These are phyloP conservation scores for Petrea volubilis DNA, from an alignment of 257 asterid species.

Conservation along the genomic window DNA sequence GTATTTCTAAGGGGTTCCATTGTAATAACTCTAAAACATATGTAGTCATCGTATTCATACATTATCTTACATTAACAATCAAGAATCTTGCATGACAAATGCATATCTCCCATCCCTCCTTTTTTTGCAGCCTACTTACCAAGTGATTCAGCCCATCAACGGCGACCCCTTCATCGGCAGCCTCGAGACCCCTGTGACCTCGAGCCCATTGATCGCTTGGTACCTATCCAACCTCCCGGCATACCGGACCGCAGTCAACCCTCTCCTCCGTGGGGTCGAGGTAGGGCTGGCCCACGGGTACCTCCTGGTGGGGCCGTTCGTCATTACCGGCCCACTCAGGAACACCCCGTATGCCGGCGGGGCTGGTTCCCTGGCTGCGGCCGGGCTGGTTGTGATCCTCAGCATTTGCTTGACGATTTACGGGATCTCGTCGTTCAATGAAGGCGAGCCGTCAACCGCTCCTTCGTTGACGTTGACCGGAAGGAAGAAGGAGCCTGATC, in stretches of 20 bases:
- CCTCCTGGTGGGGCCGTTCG: slow-evolving; percentile 87
- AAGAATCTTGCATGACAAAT: no score
- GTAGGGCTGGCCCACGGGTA: slow-evolving; percentile 92
- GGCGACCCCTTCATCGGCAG: slow-evolving; percentile 99
- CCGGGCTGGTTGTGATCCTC: slow-evolving; percentile 72
- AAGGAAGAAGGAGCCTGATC: slow-evolving; percentile 78
- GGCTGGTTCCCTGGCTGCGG: slow-evolving; percentile 90
- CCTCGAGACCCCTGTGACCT: slow-evolving; percentile 91
- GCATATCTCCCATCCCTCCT: slow-evolving; percentile 40
- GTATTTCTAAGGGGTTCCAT: no score
- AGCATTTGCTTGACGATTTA: slow-evolving; percentile 74
- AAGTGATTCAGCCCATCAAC: slow-evolving; percentile 87
- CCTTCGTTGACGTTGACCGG: slow-evolving; percentile 82
- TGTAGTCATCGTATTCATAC: no score
- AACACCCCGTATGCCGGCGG: slow-evolving; percentile 59
- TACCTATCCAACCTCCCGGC: slow-evolving; percentile 91
- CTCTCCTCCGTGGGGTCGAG: slow-evolving; percentile 74
- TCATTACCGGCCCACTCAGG: slow-evolving; percentile 75
- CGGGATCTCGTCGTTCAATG: slow-evolving; percentile 78
- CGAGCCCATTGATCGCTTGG: slow-evolving; percentile 97
- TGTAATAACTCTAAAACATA: no score
- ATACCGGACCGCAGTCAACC: slow-evolving; percentile 84
- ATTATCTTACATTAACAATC: no score
- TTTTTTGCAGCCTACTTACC: slow-evolving; percentile 80
- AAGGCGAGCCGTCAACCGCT: slow-evolving; percentile 77